These are phyloP conservation scores for Ophiostoma novo-ulmi DNA, from an alignment of 2,329 filamentous ascomycete genomes.

Conservation along the genomic window DNA sequence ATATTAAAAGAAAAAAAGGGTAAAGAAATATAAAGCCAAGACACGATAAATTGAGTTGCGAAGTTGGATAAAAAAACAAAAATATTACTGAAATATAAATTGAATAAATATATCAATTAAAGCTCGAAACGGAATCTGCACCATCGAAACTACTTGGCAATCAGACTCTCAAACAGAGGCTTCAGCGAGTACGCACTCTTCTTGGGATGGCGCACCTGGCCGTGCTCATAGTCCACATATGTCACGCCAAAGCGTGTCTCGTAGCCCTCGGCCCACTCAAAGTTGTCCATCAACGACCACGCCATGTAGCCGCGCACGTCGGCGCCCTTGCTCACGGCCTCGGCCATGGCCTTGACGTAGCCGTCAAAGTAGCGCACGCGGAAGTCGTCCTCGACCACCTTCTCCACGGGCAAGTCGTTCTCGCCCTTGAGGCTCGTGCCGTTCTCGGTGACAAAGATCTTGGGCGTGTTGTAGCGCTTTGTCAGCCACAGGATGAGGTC, in stretches of 20 bases:
- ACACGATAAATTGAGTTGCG: no score
- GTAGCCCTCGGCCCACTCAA: constrained; percentile 89
- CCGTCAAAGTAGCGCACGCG: constrained; percentile 71
- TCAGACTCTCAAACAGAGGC: constrained; percentile 64
- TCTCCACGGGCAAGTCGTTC: constrained; percentile 64
- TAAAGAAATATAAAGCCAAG: no score
- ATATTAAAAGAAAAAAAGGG: no score
- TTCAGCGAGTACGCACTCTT: constrained; percentile 72
- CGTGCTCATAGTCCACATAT: constrained; percentile 74
- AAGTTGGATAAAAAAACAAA: neutral
- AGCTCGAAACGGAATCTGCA: neutral
- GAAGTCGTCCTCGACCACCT: constrained; percentile 78
- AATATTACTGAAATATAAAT: no score
- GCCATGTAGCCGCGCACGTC: constrained; percentile 76
- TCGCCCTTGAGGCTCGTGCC: constrained; percentile 80
- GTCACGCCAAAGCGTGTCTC: constrained; percentile 80
- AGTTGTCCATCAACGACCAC: constrained; percentile 87
- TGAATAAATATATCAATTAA: no score
- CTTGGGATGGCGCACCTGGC: constrained; percentile 76
- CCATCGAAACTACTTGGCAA: constrained; percentile 38
- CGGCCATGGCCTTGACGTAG: constrained; percentile 72
- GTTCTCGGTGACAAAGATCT: constrained; percentile 85
- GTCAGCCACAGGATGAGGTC: constrained; percentile 72
- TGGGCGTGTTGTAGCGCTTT: constrained; percentile 68
- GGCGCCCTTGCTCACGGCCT: constrained; percentile 64